phyloP scores from a whole-genome alignment of 805 yeast species.

The Saturnispora serradocipensis region DNA sequence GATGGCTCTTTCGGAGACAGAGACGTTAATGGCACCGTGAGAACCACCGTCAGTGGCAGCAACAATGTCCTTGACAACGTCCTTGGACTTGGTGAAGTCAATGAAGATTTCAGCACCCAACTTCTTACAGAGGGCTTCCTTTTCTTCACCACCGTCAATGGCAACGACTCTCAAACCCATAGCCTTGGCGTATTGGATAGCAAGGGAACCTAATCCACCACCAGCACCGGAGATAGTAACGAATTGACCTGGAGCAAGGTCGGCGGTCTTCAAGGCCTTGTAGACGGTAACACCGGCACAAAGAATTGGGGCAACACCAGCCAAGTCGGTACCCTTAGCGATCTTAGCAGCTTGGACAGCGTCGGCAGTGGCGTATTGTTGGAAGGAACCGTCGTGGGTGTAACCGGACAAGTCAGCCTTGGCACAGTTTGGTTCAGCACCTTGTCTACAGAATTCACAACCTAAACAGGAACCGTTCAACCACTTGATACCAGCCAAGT shows the following conservation, averaged over 20 bases:
- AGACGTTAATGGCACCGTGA: conserved; percentile 62
- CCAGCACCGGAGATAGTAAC: conserved; percentile 72
- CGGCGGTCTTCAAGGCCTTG: conserved; percentile 80
- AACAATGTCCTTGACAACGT: conserved; percentile 33
- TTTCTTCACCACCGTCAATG: conserved; percentile 68
- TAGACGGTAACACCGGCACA: conserved; percentile 90
- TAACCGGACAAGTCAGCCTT: conserved; percentile 71
- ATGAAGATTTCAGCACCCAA: conserved; percentile 59
- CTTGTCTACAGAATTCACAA: conserved; percentile 60
- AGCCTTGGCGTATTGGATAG: conserved; percentile 67
- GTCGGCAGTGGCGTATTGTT: conserved; percentile 82
- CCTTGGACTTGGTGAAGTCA: conserved; percentile 41
- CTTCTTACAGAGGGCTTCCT: conserved; percentile 40
- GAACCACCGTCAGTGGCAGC: conserved; percentile 43
- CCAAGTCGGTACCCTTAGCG: conserved; percentile 64
- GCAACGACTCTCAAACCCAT: conserved; percentile 66
- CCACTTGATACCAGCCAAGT: conserved; percentile 75
- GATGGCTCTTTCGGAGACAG: conserved; percentile 45
- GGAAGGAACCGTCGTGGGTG: conserved; percentile 86
- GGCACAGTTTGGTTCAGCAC: conserved; percentile 63
- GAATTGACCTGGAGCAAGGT: conserved; percentile 65
- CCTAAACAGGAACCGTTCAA: conserved; percentile 61
- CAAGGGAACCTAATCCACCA: conserved; percentile 74
- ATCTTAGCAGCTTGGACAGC: conserved; percentile 79
- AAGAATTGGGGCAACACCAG: conserved; percentile 69